Evolutionary conservation across 2,329 filamentous ascomycete genomes (phyloP).

Genomic region (Didymella segeticola): DNA sequence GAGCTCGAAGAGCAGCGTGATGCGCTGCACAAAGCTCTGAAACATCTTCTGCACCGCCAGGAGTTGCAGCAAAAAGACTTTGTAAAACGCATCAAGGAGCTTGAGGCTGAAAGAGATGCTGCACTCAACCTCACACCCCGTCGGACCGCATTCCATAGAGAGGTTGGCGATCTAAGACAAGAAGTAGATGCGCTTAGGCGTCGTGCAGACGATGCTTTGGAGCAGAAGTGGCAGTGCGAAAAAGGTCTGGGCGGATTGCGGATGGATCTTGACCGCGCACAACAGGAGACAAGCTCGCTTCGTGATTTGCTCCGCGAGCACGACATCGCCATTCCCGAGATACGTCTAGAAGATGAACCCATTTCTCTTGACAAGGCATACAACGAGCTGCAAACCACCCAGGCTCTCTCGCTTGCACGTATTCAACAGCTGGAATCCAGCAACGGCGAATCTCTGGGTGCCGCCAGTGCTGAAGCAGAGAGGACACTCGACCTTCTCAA

Average conservation of each 20-base stretch:
- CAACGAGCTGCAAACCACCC: constrained; percentile 74
- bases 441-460: constrained; percentile 50
- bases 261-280: constrained; percentile 95
- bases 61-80: constrained; percentile 84
- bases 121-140: constrained; percentile 73
- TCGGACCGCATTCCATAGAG: constrained; percentile 80
- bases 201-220: constrained; percentile 89
- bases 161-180: constrained; percentile 78
- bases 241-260: constrained; percentile 87
- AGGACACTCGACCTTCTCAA: constrained; percentile 71
- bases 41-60: constrained; percentile 83
- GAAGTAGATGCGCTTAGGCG: constrained; percentile 86
- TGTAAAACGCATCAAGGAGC: constrained; percentile 75
- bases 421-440: constrained; percentile 69
- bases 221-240: constrained; percentile 96
- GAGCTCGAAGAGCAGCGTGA: constrained; percentile 94
- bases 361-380: constrained; percentile 77
- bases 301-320: constrained; percentile 79
- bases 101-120: constrained; percentile 80
- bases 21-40: constrained; percentile 85
- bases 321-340: constrained; percentile 76
- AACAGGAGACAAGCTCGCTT: constrained; percentile 89
- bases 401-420: constrained; percentile 69
- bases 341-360: constrained; percentile 61
- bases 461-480: constrained; percentile 59